Conservation (phyloP, 169 alveolate species). For the Cryptosporidium sp. region DNA sequence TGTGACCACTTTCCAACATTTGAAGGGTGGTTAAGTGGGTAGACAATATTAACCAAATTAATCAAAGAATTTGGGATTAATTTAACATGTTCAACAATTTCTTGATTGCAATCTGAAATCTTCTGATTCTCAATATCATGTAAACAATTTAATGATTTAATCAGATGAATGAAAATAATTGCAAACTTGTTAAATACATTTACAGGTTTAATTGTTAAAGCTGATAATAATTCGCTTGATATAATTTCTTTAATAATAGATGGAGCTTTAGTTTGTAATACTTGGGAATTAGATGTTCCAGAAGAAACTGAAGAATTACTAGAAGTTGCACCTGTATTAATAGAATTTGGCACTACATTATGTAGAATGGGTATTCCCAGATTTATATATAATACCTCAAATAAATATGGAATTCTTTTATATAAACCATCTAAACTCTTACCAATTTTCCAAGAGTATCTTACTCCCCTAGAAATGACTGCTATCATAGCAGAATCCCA, state of each 20-base stretch:
- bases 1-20: slow-evolving; percentile 63
- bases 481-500: slow-evolving; percentile 68
- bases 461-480: slow-evolving; percentile 63
- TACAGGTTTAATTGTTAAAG: slow-evolving; percentile 26
- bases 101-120: neutral
- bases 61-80: slow-evolving; percentile 1
- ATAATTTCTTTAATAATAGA: slow-evolving; percentile 31
- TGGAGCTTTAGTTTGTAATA: slow-evolving; percentile 43
- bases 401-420: slow-evolving; percentile 19
- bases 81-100: slow-evolving; percentile 6
- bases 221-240: slow-evolving; percentile 29
- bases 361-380: slow-evolving; percentile 63
- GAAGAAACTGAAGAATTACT: slow-evolving; percentile 56
- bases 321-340: slow-evolving; percentile 58
- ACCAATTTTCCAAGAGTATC: slow-evolving; percentile 53
- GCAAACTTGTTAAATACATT: slow-evolving; percentile 53
- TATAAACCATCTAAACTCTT: neutral
- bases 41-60: slow-evolving; percentile 9
- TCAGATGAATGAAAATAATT: slow-evolving; percentile 31
- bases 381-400: slow-evolving; percentile 37
- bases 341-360: slow-evolving; percentile 32
- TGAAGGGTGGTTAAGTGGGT: slow-evolving; percentile 67
- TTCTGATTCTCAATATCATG: neutral
- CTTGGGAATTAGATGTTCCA: slow-evolving; percentile 9
- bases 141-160: slow-evolving; percentile 30